Percentiles rank a stretch among this genome's conserved stretches.
Conservation (phyloP, 2,329 filamentous ascomycete genomes). For the Colletotrichum magnum region DNA sequence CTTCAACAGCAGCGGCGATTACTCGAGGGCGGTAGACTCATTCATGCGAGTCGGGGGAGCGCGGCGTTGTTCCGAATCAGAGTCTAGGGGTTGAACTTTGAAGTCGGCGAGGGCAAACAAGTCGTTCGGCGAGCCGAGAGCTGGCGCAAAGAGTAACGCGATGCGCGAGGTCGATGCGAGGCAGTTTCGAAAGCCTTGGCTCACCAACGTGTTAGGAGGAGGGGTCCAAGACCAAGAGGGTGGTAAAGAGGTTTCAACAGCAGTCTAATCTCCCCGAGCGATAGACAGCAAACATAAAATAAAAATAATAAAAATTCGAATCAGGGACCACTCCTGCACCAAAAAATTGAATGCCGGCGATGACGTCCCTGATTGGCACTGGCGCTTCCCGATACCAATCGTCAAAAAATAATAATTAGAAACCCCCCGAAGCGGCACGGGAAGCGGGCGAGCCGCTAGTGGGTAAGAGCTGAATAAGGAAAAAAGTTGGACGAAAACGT, state of each 20-base stretch:
- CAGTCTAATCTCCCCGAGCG: too few species aligned
- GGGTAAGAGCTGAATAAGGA: constrained; percentile 26
- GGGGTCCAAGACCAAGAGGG: constrained; percentile 1
- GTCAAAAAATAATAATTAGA: constrained; percentile 17
- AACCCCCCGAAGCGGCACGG: constrained; percentile 33
- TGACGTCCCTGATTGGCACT: constrained; percentile 33
- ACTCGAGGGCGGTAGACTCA: background rate
- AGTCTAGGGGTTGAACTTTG: background rate
- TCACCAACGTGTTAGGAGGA: constrained; percentile 1
- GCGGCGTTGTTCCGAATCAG: background rate
- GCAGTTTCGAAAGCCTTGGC: constrained; percentile 10
- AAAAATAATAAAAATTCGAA: constrained; percentile 1
- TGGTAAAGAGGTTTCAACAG: background rate
- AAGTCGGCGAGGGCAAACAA: background rate
- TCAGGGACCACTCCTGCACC: constrained; percentile 14
- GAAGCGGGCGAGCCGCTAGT: constrained; percentile 36
- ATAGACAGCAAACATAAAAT: too few species aligned
- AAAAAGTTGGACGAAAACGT: constrained; percentile 36
- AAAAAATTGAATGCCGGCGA: constrained; percentile 20
- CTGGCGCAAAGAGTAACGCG: constrained; percentile 6
- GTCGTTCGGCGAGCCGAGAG: background rate
- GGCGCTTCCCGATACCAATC: constrained; percentile 29
- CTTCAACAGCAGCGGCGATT: background rate
- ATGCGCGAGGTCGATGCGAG: constrained; percentile 4
- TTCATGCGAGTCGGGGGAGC: background rate